Percentiles rank a stretch among this genome's conserved stretches.
Evolutionary conservation across 768 basidiomycete species (phyloP).

Genomic region (Thelephora aurantiotincta): DNA sequence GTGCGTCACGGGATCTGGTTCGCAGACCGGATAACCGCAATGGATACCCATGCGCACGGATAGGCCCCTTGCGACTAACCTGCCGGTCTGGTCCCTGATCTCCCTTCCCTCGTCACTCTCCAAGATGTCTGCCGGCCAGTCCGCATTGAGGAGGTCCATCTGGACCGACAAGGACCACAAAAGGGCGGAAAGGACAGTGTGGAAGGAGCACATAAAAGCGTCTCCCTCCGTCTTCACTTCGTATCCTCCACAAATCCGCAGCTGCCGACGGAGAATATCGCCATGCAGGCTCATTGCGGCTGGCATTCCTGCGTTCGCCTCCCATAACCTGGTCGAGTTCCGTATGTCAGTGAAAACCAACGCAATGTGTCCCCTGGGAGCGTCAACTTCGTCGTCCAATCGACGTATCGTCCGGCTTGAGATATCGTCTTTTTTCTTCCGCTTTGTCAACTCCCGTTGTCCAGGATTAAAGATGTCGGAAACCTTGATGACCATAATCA

Average conservation of each 20-base stretch:
- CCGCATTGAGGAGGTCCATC: constrained; percentile 59
- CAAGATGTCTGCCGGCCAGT: constrained; percentile 89
- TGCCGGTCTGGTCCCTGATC: constrained; percentile 49
- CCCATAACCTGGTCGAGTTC: constrained; percentile 95
- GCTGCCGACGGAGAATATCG: constrained; percentile 64
- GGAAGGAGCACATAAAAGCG: constrained; percentile 97
- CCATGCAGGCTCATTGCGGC: constrained; percentile 90
- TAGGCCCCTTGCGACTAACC: constrained; percentile 69
- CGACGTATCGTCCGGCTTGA: constrained; percentile 44
- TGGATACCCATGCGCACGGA: constrained; percentile 98
- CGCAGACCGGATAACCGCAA: constrained; percentile 80
- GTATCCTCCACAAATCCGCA: constrained; percentile 88
- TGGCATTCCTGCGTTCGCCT: constrained; percentile 89
- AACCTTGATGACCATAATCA: constrained; percentile 95
- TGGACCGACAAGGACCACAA: constrained; percentile 89
- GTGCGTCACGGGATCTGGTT: constrained; percentile 48
- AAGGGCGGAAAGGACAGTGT: constrained; percentile 70
- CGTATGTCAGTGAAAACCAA: constrained; percentile 97
- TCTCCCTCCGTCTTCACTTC: constrained; percentile 99
- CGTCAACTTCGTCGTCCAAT: constrained; percentile 64
- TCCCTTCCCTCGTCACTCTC: constrained; percentile 86
- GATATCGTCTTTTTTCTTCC: constrained; percentile 27
- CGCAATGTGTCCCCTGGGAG: constrained; percentile 79
- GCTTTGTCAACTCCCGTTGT: constrained; percentile 21
- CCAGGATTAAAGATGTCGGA: constrained; percentile 53